Conservation (phyloP, 805 yeast species). For the Yarrowia sp. region DNA sequence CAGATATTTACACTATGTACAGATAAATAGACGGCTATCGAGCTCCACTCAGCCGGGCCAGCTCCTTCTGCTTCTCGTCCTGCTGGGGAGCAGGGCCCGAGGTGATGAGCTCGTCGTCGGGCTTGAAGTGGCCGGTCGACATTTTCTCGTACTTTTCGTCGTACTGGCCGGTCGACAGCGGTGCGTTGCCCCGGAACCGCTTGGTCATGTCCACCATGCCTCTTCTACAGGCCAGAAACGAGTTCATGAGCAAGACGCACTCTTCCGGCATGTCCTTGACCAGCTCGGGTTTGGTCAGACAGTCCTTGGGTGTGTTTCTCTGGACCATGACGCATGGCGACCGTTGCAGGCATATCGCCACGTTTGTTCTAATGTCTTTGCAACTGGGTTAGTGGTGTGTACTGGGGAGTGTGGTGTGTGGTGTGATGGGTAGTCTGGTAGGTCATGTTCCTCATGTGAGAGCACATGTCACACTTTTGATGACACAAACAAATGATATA, state of each 20-base stretch:
- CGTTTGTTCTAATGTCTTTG: conserved; percentile 89
- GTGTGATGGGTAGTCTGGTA: too few relatives aligned
- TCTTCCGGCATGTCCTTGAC: conserved; percentile 77
- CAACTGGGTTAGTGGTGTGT: conserved; percentile 51
- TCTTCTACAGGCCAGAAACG: conserved; percentile 82
- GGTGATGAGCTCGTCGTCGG: conserved; percentile 58
- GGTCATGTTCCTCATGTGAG: too few relatives aligned
- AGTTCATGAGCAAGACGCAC: conserved; percentile 77
- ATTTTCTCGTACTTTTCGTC: conserved; percentile 82
- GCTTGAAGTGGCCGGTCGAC: conserved; percentile 75
- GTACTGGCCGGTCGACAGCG: conserved; percentile 86
- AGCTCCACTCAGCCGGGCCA: conserved; percentile 12
- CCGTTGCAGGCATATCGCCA: conserved; percentile 91
- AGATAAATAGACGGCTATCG: conserved; percentile 19
- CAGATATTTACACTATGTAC: conserved; percentile 21
- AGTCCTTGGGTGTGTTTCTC: conserved; percentile 83
- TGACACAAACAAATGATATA: too few relatives aligned
- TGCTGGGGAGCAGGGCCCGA: conserved; percentile 11
- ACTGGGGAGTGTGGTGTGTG: too few relatives aligned
- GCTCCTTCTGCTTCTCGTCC: conserved; percentile 8
- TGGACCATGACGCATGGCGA: conserved; percentile 94
- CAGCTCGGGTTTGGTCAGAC: conserved; percentile 76
- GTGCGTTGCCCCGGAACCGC: conserved; percentile 90
- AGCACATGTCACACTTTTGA: too few relatives aligned
- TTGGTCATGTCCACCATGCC: conserved; percentile 88